These are phyloP conservation scores for Pinus albicaulis DNA, from an alignment of 75 land plant genomes.

Conservation along the genomic window DNA sequence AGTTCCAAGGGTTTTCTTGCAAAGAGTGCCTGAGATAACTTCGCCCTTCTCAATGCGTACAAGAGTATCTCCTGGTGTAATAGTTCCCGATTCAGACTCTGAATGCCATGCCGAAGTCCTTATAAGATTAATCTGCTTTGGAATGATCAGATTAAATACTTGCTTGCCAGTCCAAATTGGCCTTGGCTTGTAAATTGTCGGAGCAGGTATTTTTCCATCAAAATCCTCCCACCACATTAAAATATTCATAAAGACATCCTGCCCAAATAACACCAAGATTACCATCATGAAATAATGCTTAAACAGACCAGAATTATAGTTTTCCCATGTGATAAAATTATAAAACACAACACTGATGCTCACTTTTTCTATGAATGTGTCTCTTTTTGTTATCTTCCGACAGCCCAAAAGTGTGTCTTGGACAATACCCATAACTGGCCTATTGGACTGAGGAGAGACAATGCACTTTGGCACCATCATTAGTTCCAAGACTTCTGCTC, in stretches of 20 bases:
- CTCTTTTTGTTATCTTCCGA: constrained; percentile 97
- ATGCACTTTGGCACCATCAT: constrained; percentile 99
- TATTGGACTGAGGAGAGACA: constrained; percentile 88
- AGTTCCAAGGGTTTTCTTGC: constrained; percentile 96
- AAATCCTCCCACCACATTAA: constrained; percentile 99
- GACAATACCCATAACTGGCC: constrained; percentile 95
- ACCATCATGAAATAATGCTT: too few species aligned
- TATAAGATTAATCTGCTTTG: constrained; percentile 93
- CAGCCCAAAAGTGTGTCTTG: constrained; percentile 97
- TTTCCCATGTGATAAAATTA: too few species aligned
- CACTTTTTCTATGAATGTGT: constrained; percentile 98
- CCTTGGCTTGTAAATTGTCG: constrained; percentile 90
- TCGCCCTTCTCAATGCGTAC: constrained; percentile 97
- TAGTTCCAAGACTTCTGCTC: constrained; percentile 94
- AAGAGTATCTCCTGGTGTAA: constrained; percentile 92
- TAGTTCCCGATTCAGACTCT: constrained; percentile 65
- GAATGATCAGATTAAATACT: constrained; percentile 94
- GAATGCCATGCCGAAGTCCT: constrained; percentile 88
- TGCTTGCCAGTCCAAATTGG: constrained; percentile 99
- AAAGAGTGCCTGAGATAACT: constrained; percentile 89
- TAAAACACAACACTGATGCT: too few species aligned
- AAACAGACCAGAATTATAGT: too few species aligned
- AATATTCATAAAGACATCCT: constrained; percentile 99
- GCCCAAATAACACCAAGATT: constrained; percentile 15
- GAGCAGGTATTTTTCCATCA: constrained; percentile 93